Evolutionary conservation across 2,329 filamentous ascomycete species (phyloP), one percentile per base, ranked within the genome.

Genomic region (Talaromyces sp.): DNA sequence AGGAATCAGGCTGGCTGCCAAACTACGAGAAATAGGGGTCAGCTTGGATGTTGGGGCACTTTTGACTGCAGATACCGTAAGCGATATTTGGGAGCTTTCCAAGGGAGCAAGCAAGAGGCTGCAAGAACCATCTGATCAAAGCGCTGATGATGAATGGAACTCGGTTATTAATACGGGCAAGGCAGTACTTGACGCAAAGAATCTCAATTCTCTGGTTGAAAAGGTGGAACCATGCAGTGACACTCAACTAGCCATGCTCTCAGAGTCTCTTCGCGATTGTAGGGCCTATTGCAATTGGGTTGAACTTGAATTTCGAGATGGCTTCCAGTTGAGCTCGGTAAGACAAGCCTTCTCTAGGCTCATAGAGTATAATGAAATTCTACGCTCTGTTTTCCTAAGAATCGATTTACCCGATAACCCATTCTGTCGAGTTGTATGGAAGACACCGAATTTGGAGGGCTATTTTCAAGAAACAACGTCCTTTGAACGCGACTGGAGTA

Each of bases 271-370:
- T 2, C 80, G 78, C 18, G 79, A 87, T 63, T 65, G 80, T 1
- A 76, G 75, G 54, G 82, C 87, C 7, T 96, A 97, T 70, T 90
- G 89, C 75, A 97, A 96, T 67, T 88, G 87, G 79, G 78, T 95
- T 10, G 84, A 89, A 67, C 72, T 96, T 1, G 78, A 84, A n/a
- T 75, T 90, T 10, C 71, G 80, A 0, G 52, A 72, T 0, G 64
- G 68, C 0, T 69, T 79, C 34, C 67, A 69, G 1, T 40, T 71
- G 1, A 65, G 77, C 0, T 66, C 77, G 12, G 73, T 92, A 5
- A 70, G 71, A 1, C 68, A 75, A 1, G 83, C 84, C 8, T 78
- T 93, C 30, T 61, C 67, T 1, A 67, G 73, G 0, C 67, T 92
- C 6, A 78, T 81, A 7, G 61, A 76, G 6, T 67, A 73, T 1